Percentiles rank a stretch among this genome's conserved stretches.
These are phyloP conservation scores for Colletotrichum godetiae DNA, from an alignment of 2,329 filamentous ascomycete species.

Conservation along the genomic window DNA sequence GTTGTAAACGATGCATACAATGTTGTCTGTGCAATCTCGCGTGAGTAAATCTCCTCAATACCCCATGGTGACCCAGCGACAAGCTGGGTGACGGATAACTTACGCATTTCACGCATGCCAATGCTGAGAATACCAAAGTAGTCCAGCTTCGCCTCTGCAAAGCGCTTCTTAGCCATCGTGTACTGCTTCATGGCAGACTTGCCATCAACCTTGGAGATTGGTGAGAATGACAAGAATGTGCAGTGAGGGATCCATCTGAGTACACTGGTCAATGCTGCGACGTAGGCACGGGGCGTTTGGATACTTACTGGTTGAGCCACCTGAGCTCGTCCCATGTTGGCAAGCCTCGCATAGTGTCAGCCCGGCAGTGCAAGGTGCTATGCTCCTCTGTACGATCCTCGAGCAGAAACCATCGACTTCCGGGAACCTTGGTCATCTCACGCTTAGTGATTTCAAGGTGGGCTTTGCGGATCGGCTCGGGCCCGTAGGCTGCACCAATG, in stretches of 20 bases:
- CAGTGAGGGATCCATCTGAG: conserved; percentile 54
- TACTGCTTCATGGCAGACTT: conserved; percentile 53
- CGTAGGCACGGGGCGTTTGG: too few relatives aligned
- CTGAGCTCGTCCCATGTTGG: conserved; percentile 51
- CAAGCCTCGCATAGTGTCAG: conserved; percentile 41
- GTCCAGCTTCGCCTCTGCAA: conserved; percentile 50
- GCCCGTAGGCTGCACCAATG: conserved; percentile 54
- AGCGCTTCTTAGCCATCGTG: conserved; percentile 45
- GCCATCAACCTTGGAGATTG: conserved; percentile 56
- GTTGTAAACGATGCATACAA: conserved; percentile 65
- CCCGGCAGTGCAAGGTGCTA: conserved; percentile 44
- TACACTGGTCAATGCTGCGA: not conserved
- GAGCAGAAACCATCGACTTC: conserved; percentile 27
- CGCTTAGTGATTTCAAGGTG: conserved; percentile 23
- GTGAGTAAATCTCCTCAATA: not conserved
- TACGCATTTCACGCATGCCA: conserved; percentile 56
- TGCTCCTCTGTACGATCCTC: conserved; percentile 37
- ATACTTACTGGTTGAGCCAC: conserved; percentile 45
- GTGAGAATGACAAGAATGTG: conserved; percentile 55
- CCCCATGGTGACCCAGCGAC: not conserved
- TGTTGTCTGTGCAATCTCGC: conserved; percentile 51
- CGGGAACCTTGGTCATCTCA: conserved; percentile 26
- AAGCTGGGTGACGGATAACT: not conserved
- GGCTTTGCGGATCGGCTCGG: conserved; percentile 40
- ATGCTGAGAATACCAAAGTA: conserved; percentile 53